phyloP scores from a whole-genome alignment of 768 basidiomycete genomes.

The Symmetrospora coprosmae region DNA sequence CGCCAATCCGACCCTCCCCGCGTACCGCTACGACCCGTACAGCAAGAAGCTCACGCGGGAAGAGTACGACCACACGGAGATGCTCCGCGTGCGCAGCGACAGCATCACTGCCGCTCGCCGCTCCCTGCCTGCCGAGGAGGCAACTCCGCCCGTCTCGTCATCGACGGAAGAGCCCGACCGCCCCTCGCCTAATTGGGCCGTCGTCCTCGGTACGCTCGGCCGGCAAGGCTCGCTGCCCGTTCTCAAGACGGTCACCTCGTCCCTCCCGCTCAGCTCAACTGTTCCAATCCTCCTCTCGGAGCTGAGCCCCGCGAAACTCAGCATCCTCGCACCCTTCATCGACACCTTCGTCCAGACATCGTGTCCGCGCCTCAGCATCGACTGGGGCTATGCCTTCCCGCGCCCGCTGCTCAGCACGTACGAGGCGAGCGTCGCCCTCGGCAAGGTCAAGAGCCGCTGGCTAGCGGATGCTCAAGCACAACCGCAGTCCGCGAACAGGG shows the following conservation, averaged over 20 bases:
- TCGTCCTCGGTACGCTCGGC: conserved; percentile 84
- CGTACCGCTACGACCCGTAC: conserved; percentile 96
- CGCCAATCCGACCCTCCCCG: conserved; percentile 85
- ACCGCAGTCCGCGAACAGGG: background rate
- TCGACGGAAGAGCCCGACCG: conserved; percentile 1
- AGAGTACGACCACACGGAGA: conserved; percentile 73
- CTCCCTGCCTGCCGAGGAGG: conserved; percentile 41
- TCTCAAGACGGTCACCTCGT: conserved; percentile 58
- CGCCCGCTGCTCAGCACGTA: conserved; percentile 81
- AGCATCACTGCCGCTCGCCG: conserved; percentile 61
- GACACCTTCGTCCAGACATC: conserved; percentile 90
- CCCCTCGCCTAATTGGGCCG: conserved; percentile 52
- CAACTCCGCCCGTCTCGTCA: background rate
- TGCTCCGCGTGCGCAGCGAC: conserved; percentile 58
- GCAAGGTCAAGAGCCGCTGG: conserved; percentile 38
- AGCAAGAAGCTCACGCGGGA: conserved; percentile 92
- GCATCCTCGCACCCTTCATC: conserved; percentile 64
- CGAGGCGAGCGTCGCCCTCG: conserved; percentile 75
- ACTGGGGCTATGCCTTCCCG: conserved; percentile 96
- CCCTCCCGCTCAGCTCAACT: conserved; percentile 29
- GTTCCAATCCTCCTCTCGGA: conserved; percentile 88
- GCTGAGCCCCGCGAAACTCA: conserved; percentile 84
- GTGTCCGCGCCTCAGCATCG: conserved; percentile 88
- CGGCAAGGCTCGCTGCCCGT: conserved; percentile 86
- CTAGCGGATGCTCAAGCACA: background rate